Conservation (phyloP, 202 grass and related monocot species). For the Musa balbisiana region DNA sequence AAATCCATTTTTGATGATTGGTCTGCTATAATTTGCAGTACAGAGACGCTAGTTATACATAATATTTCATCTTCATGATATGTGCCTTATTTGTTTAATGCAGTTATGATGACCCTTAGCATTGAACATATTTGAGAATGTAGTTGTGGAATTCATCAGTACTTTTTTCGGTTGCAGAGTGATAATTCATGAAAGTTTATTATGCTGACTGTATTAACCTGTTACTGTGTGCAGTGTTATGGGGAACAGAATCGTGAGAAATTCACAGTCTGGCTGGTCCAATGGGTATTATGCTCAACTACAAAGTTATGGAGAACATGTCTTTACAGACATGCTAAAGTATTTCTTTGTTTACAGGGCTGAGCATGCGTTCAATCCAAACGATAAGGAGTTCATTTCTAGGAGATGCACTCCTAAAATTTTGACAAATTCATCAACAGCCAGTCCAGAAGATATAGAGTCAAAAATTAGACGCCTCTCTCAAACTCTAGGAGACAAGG, state of each 20-base stretch:
- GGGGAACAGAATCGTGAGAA: conserved; percentile 14
- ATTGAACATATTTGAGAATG: too few species aligned
- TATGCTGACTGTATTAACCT: not conserved
- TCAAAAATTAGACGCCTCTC: conserved; percentile 61
- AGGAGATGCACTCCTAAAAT: conserved; percentile 28
- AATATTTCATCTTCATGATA: too few species aligned
- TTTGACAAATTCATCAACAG: conserved; percentile 10
- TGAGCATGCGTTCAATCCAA: conserved; percentile 60
- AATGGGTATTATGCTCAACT: conserved; percentile 1
- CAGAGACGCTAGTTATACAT: too few species aligned
- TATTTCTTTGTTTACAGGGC: conserved; percentile 29
- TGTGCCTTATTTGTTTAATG: too few species aligned
- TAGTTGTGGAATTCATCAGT: too few species aligned
- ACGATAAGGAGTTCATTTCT: conserved; percentile 48
- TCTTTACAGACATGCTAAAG: not conserved
- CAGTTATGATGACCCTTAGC: too few species aligned
- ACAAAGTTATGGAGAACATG: not conserved
- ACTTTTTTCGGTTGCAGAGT: too few species aligned
- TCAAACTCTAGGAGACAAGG: conserved; percentile 46
- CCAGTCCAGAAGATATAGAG: conserved; percentile 69
- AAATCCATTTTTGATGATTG: too few species aligned
- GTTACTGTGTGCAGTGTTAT: not conserved
- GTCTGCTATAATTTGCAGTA: too few species aligned
- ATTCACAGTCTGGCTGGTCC: not conserved
- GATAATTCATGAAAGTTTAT: not conserved